phyloP scores from a whole-genome alignment of 129 eudicot species.

The Artemisia argyi region DNA sequence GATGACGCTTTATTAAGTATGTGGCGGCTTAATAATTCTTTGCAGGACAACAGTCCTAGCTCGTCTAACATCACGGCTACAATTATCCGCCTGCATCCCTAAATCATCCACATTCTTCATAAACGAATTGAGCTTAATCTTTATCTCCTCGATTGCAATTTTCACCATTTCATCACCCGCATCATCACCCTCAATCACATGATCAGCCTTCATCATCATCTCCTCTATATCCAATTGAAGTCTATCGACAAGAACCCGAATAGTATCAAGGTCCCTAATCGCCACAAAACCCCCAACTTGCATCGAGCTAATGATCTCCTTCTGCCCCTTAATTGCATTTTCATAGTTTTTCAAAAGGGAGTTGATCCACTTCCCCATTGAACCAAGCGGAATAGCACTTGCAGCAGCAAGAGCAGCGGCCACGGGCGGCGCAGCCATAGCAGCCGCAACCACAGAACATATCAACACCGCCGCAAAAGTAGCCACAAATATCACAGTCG shows the following conservation, averaged over 20 bases:
- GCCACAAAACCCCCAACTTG: constrained; percentile 70
- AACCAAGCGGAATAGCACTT: constrained; percentile 66
- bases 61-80: constrained; percentile 76
- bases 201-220: constrained; percentile 47
- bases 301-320: constrained; percentile 70
- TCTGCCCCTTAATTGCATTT: constrained; percentile 66
- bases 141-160: constrained; percentile 69
- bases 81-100: constrained; percentile 72
- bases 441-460: constrained; percentile 93
- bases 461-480: constrained; percentile 83
- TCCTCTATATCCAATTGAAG: constrained; percentile 72
- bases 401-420: constrained; percentile 89
- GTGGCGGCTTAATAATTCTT: constrained; percentile 59
- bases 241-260: constrained; percentile 61
- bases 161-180: constrained; percentile 71
- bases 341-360: constrained; percentile 72
- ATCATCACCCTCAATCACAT: constrained; percentile 44
- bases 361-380: constrained; percentile 95
- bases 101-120: constrained; percentile 81
- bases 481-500: constrained; percentile 67
- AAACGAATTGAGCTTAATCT: constrained; percentile 56
- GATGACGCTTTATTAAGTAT: too few relatives aligned
- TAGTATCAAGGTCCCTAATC: constrained; percentile 74
- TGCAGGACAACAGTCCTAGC: constrained; percentile 86
- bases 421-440: constrained; percentile 82